These are phyloP conservation scores for Podospora pseudopauciseta DNA, from an alignment of 495 filamentous ascomycete species.

Conservation along the genomic window DNA sequence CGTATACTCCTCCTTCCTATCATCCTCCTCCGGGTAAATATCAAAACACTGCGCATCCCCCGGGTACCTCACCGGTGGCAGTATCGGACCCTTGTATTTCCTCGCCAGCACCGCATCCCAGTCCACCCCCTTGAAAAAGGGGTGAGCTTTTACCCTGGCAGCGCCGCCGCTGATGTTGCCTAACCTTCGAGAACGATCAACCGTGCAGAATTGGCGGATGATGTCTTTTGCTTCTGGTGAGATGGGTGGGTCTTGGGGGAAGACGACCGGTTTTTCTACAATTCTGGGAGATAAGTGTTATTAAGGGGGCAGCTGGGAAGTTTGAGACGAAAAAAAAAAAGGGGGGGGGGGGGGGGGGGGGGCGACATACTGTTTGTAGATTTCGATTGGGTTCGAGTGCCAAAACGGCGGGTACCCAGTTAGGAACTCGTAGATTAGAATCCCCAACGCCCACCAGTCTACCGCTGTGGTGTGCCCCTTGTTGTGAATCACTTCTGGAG, in stretches of 20 bases:
- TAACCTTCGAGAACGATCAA: constrained; percentile 79
- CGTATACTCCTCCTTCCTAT: constrained; percentile 59
- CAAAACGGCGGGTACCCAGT: constrained; percentile 97
- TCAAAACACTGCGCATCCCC: constrained; percentile 91
- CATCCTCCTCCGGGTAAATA: constrained; percentile 65
- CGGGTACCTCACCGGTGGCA: constrained; percentile 73
- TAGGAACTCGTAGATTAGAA: constrained; percentile 93
- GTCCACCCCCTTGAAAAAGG: constrained; percentile 78
- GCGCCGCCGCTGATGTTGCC: constrained; percentile 86
- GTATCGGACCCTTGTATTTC: constrained; percentile 73
- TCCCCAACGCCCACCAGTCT: constrained; percentile 99
- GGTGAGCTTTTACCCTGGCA: constrained; percentile 74
- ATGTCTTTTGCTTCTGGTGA: constrained; percentile 76
- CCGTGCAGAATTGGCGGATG: constrained; percentile 80
- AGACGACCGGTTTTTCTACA: constrained; percentile 67
- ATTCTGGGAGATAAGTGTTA: constrained; percentile 48
- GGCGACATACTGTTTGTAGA: constrained; percentile 73
- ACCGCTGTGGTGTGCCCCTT: constrained; percentile 93
- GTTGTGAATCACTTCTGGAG: constrained; percentile 93
- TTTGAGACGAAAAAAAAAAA: not conserved
- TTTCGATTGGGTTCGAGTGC: constrained; percentile 92
- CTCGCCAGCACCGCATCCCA: constrained; percentile 81
- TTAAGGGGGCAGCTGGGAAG: not conserved
- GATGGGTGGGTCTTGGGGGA: constrained; percentile 60
- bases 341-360: no score